These are phyloP conservation scores for Neurospora intermedia DNA, from an alignment of 495 filamentous ascomycete species.

Conservation along the genomic window DNA sequence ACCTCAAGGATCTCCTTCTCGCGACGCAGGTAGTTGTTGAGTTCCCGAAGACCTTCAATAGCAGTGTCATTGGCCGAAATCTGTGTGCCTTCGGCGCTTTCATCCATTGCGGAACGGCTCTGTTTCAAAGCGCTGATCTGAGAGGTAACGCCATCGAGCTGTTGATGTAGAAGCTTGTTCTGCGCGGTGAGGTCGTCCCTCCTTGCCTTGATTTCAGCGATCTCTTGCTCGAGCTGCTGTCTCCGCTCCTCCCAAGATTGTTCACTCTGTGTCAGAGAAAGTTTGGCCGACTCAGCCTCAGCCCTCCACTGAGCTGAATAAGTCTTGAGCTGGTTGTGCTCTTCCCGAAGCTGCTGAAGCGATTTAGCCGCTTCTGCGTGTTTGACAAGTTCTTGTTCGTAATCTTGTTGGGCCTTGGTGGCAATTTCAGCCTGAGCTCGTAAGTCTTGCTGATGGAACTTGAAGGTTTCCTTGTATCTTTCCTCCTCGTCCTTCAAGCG, in stretches of 20 bases:
- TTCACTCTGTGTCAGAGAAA: constrained; percentile 67
- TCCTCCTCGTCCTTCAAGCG: constrained; percentile 80
- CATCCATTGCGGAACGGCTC: constrained; percentile 47
- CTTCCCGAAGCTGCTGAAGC: constrained; percentile 63
- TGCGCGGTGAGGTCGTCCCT: constrained; percentile 74
- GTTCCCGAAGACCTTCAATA: constrained; percentile 68
- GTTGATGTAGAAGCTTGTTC: constrained; percentile 78
- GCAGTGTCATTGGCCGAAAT: constrained; percentile 36
- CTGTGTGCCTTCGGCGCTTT: constrained; percentile 28
- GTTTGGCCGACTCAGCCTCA: constrained; percentile 71
- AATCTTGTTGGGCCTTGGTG: constrained; percentile 83
- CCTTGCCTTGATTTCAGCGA: constrained; percentile 63
- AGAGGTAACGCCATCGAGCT: constrained; percentile 68
- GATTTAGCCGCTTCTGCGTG: constrained; percentile 86
- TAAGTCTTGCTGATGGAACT: constrained; percentile 78
- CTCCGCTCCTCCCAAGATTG: constrained; percentile 77
- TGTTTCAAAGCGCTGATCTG: constrained; percentile 72
- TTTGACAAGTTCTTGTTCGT: constrained; percentile 85
- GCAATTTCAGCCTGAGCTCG: constrained; percentile 91
- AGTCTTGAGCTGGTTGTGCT: constrained; percentile 71
- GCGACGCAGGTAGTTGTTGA: constrained; percentile 81
- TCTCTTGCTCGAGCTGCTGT: constrained; percentile 70
- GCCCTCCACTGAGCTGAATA: constrained; percentile 59
- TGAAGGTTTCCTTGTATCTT: constrained; percentile 60
- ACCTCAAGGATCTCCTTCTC: constrained; percentile 98